Percentiles rank a stretch among this genome's conserved stretches.
Evolutionary conservation across 371 early-diverging fungal species (phyloP).

Genomic region (Apophysomyces trapeziformis): DNA sequence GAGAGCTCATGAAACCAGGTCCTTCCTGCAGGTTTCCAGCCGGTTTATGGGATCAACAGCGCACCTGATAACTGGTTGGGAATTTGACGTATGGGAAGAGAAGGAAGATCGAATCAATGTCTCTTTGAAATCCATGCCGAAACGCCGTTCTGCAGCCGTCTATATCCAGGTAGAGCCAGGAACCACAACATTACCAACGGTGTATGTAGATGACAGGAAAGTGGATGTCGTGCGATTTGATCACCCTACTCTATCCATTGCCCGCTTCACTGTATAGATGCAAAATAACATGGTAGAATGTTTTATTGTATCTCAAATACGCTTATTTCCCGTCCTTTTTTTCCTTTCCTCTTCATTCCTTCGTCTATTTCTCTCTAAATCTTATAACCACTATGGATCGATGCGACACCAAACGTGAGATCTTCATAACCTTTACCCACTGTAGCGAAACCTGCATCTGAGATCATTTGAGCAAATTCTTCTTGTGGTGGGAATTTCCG

Average conservation of each 20-base stretch:
- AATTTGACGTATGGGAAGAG: slow-evolving; percentile 24
- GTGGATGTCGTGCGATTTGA: slow-evolving; percentile 14
- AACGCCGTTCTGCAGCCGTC: neutral
- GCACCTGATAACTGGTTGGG: slow-evolving; percentile 37
- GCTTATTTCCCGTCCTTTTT: neutral
- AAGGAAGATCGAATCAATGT: slow-evolving; percentile 21
- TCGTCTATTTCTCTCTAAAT: slow-evolving; percentile 16
- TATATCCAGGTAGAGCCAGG: slow-evolving; percentile 5
- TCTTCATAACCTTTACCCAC: slow-evolving; percentile 92
- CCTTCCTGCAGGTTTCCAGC: slow-evolving; percentile 24
- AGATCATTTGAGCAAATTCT: slow-evolving; percentile 89
- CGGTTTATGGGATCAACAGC: slow-evolving; percentile 38
- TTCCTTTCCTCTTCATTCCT: neutral
- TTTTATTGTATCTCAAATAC: neutral
- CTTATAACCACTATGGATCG: slow-evolving; percentile 69
- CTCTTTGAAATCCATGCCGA: slow-evolving; percentile 18
- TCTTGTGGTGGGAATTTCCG: slow-evolving; percentile 93
- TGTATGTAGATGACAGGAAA: slow-evolving; percentile 25
- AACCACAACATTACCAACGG: slow-evolving; percentile 17
- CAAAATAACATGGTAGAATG: neutral
- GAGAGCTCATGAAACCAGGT: slow-evolving; percentile 30
- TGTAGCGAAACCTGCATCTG: slow-evolving; percentile 88
- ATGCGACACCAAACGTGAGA: slow-evolving; percentile 95
- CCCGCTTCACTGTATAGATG: neutral
- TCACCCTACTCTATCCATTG: neutral